phyloP scores from a whole-genome alignment of 176 grass and related monocot genomes.

The Saccharum spontaneum region DNA sequence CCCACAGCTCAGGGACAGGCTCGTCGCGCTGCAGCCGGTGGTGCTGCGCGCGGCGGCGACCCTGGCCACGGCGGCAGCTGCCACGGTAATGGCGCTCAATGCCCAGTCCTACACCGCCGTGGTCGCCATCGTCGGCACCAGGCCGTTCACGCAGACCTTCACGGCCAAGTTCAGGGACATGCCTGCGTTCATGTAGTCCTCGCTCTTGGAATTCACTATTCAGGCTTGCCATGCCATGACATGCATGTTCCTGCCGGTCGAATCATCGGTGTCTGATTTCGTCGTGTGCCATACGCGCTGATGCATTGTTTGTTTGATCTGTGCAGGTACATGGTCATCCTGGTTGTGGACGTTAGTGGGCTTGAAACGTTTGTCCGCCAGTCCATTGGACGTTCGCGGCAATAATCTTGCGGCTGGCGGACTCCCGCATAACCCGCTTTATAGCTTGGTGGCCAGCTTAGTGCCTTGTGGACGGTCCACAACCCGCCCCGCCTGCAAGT shows the following conservation, averaged over 20 bases:
- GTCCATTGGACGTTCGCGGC: too few species aligned
- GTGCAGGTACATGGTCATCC: slow-evolving; percentile 63
- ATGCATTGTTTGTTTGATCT: background rate
- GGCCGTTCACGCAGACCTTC: slow-evolving; percentile 61
- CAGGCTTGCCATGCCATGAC: background rate
- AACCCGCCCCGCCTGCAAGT: too few species aligned
- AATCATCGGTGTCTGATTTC: too few species aligned
- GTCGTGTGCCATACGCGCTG: background rate
- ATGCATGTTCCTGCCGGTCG: too few species aligned
- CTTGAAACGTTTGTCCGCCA: too few species aligned
- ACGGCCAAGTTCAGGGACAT: slow-evolving; percentile 60
- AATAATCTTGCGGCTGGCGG: too few species aligned
- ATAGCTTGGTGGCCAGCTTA: too few species aligned
- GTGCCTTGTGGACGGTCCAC: too few species aligned
- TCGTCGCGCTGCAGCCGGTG: slow-evolving; percentile 22
- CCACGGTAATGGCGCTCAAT: slow-evolving; percentile 67
- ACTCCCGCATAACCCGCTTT: too few species aligned
- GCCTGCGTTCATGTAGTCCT: slow-evolving; percentile 65
- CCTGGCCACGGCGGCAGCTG: slow-evolving; percentile 44
- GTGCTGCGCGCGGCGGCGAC: slow-evolving; percentile 49
- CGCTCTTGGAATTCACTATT: background rate
- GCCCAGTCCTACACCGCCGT: slow-evolving; percentile 53
- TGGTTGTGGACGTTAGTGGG: too few species aligned
- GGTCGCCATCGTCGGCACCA: slow-evolving; percentile 73
- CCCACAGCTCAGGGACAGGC: slow-evolving; percentile 25